phyloP scores from a whole-genome alignment of 176 grass and related monocot genomes.

The Cymbopogon citratus region DNA sequence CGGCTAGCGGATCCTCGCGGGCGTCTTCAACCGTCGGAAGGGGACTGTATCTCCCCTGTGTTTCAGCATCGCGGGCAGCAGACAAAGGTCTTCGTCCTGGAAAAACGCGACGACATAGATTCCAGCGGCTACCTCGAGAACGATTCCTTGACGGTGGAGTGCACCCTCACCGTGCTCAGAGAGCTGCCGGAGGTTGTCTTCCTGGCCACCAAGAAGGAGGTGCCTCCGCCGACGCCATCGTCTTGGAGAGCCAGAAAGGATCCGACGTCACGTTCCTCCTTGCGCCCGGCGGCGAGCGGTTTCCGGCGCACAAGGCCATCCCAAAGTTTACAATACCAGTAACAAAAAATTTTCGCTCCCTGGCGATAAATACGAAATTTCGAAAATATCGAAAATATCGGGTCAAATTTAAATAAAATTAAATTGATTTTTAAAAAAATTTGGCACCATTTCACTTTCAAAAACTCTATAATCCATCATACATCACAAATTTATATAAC shows the following conservation, averaged over 20 bases:
- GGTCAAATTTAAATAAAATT: no score
- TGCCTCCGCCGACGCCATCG: no score
- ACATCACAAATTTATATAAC: no score
- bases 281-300: background rate
- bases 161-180: background rate
- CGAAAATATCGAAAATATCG: no score
- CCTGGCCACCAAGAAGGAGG: background rate
- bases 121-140: background rate
- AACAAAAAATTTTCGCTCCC: no score
- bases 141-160: background rate
- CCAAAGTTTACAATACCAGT: no score
- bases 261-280: slow-evolving; percentile 2
- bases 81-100: background rate
- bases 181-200: background rate
- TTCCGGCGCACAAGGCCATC: background rate
- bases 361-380: no score
- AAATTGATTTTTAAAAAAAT: no score
- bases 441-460: no score
- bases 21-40: background rate
- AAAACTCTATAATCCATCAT: no score
- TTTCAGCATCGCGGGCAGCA: background rate
- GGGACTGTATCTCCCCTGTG: accelerated
- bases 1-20: background rate
- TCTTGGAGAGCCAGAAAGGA: background rate
- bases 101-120: background rate